phyloP scores from a whole-genome alignment of 345 rosid genomes.

The Brassica juncea region DNA sequence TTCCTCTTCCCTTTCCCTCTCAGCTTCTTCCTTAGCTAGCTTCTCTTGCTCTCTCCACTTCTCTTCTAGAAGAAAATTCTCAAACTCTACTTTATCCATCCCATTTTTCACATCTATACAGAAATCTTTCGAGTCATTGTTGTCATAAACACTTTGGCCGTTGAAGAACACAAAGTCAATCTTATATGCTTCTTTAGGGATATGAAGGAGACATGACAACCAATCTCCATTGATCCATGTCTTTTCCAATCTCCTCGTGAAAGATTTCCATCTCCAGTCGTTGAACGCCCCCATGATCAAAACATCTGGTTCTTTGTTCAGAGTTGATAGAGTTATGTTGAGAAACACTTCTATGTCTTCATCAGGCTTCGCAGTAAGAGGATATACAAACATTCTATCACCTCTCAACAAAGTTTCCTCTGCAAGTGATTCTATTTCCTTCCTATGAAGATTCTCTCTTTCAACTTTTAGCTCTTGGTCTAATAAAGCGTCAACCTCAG shows the following conservation, averaged over 20 bases:
- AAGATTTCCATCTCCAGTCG: conserved; percentile 90
- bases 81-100: conserved; percentile 71
- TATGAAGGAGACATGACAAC: conserved; percentile 82
- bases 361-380: conserved; percentile 55
- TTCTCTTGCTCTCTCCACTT: conserved; percentile 72
- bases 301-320: conserved; percentile 60
- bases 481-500: conserved; percentile 22
- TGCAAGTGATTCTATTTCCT: conserved; percentile 63
- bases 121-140: conserved; percentile 71
- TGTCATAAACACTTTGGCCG: conserved; percentile 72
- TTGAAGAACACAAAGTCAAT: conserved; percentile 89
- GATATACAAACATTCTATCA: conserved; percentile 68
- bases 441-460: conserved; percentile 48
- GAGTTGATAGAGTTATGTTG: conserved; percentile 59
- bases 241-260: conserved; percentile 66
- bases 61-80: conserved; percentile 84
- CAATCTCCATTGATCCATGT: conserved; percentile 70
- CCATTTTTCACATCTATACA: conserved; percentile 67
- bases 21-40: conserved; percentile 78
- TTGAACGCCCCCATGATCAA: conserved; percentile 90
- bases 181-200: conserved; percentile 87
- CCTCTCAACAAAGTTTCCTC: conserved; percentile 52
- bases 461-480: conserved; percentile 47
- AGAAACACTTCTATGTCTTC: conserved; percentile 76
- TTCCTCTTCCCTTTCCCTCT: conserved; percentile 70